Evolutionary conservation across 116 monocot genomes (phyloP), one percentile per base, ranked within the genome.

Genomic region (Iris pallida): DNA sequence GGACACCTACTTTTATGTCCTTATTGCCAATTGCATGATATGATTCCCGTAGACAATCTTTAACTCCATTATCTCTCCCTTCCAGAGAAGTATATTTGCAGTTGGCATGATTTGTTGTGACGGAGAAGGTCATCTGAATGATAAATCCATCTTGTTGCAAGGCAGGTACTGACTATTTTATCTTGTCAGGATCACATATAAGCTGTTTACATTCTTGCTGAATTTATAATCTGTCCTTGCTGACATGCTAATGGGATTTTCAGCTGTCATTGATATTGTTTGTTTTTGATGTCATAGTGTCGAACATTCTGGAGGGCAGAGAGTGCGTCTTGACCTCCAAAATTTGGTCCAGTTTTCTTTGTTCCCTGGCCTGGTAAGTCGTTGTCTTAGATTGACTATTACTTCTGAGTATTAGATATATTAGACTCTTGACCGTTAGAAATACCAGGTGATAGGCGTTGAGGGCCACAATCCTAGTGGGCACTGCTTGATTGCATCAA

Each of bases 381-480:
- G 59, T 53, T 55, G 7, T 2, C 40, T 68, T 56, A 47, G 11
- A 58, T n/a, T 58, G 48, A 17, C 5, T 55, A 54, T 53, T 30
- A 47, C 30, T 47, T 45, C 20, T 15, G 17, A 40, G 4, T 73
- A 18, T 43, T 43, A 41, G 4, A 64, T 14, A 7, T 44, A 0
- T 30, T 30, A 19, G 7, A 40, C 7, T 42, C 30, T 53, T 7
- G 30, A 30, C 30, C 30, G 13, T 53, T 66, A 16, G 15, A 53
- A 53, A 41, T 53, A 11, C 52, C 79, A 98, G 98, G 90, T 93
- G 46, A 75, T 98, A 76, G 93, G 98, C 43, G 57, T 98, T 68
- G 84, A 98, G 59, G 98, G 98, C 4, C 70, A 84, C 65, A 98
- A 98, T 86, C 98, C 93, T n/a, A 98, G 98, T 83, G 98, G 98